A percentile compares a stretch with the other conserved stretches of the same genome.
These are phyloP conservation scores for Apiotrichum laibachii DNA, from an alignment of 1,284 basidiomycete genomes.

Conservation along the genomic window DNA sequence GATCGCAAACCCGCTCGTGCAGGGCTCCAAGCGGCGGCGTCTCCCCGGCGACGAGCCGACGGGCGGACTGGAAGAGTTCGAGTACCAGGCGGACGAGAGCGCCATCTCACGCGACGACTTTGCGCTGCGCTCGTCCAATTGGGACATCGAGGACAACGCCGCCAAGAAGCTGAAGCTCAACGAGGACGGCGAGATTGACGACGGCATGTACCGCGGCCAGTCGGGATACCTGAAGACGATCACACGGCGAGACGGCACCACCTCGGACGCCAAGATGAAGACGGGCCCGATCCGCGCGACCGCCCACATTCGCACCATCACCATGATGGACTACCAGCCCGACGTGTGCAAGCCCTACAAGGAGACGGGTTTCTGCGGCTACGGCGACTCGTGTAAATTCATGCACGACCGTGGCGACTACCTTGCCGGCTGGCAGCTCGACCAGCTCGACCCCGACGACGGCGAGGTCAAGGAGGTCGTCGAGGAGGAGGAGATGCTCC, in stretches of 20 bases:
- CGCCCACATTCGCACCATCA: slow-evolving; percentile 88
- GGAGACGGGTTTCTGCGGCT: slow-evolving; percentile 98
- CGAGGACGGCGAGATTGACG: slow-evolving; percentile 59
- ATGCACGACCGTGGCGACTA: slow-evolving; percentile 77
- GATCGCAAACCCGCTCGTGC: slow-evolving; percentile 67
- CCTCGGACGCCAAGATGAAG: slow-evolving; percentile 78
- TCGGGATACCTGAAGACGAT: slow-evolving; percentile 77
- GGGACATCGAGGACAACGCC: slow-evolving; percentile 48
- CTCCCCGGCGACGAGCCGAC: slow-evolving; percentile 63
- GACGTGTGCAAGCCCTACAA: slow-evolving; percentile 99
- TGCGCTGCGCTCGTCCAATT: slow-evolving; percentile 51
- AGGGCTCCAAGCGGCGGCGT: slow-evolving; percentile 74
- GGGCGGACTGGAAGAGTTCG: slow-evolving; percentile 61
- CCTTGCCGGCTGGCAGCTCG: slow-evolving; percentile 96
- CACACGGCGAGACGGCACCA: slow-evolving; percentile 63
- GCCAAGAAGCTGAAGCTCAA: slow-evolving; percentile 43
- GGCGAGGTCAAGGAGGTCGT: slow-evolving; percentile 59
- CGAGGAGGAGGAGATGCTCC: slow-evolving; percentile 80
- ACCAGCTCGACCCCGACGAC: slow-evolving; percentile 54
- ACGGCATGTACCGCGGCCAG: slow-evolving; percentile 85
- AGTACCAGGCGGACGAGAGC: slow-evolving; percentile 52
- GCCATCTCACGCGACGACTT: slow-evolving; percentile 37
- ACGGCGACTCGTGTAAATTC: slow-evolving; percentile 98
- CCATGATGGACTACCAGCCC: slow-evolving; percentile 95
- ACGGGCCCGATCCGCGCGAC: slow-evolving; percentile 76